A percentile compares a stretch with the other conserved stretches of the same genome.
Conservation (phyloP, 257 asterid species). For the Lantana camara region DNA sequence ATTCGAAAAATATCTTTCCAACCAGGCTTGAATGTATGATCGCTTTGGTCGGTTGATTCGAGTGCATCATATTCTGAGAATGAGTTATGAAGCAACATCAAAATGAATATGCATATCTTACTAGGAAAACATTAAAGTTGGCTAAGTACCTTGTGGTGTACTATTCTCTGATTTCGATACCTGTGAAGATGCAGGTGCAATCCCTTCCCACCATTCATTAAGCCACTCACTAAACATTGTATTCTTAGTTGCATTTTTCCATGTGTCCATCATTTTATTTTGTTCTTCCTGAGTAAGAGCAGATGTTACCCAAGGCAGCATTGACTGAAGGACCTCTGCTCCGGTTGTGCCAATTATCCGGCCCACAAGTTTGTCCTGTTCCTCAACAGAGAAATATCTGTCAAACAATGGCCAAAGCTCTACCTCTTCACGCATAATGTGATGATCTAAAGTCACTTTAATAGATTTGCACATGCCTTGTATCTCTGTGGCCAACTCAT, state of each 20-base stretch:
- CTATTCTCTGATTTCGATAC: conserved; percentile 51
- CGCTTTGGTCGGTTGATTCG: conserved; percentile 73
- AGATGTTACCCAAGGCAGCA: conserved; percentile 98
- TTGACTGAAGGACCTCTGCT: conserved; percentile 96
- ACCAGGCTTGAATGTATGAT: conserved; percentile 89
- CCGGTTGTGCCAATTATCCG: conserved; percentile 97
- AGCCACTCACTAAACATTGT: conserved; percentile 99
- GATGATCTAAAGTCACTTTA: conserved; percentile 95
- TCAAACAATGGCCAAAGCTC: conserved; percentile 98
- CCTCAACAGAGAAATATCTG: conserved; percentile 86
- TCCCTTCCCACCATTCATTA: conserved; percentile 96
- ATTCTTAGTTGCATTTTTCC: conserved; percentile 95
- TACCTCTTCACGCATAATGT: conserved; percentile 90
- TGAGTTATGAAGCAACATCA: conserved; percentile 12
- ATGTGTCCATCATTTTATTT: conserved; percentile 92
- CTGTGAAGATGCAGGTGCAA: conserved; percentile 47
- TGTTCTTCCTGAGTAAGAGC: conserved; percentile 98
- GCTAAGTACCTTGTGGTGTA: conserved; percentile 56
- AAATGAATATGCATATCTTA: too few relatives aligned
- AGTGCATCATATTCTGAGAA: conserved; percentile 59
- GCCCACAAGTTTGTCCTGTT: conserved; percentile 93
- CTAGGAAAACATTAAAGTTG: background rate
- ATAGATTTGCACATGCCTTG: conserved; percentile 98
- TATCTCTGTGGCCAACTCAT: conserved; percentile 83
- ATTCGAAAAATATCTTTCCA: conserved; percentile 96